These are phyloP conservation scores for Agaricales sp. DNA, from an alignment of 1,284 basidiomycete species.

Conservation along the genomic window DNA sequence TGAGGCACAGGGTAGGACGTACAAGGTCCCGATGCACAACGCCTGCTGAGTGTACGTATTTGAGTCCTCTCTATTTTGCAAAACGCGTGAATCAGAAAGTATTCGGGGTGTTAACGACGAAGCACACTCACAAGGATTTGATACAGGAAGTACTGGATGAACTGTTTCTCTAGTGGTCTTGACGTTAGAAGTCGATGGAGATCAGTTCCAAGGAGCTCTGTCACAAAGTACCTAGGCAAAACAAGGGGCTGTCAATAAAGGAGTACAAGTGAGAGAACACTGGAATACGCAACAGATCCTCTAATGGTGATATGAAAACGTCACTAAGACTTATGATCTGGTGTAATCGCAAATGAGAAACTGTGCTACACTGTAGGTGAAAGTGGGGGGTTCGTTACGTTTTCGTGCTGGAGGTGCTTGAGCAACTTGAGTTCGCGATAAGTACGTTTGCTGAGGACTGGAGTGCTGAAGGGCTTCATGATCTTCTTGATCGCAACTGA, in stretches of 20 bases:
- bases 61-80: conserved; percentile 88
- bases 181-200: conserved; percentile 95
- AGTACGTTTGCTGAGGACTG: conserved; percentile 95
- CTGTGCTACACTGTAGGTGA: too few relatives aligned
- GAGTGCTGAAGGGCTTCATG: conserved; percentile 97
- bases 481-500: conserved; percentile 99
- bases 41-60: conserved; percentile 99
- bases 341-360: conserved; percentile 2
- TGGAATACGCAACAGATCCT: conserved; percentile 76
- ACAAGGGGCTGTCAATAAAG: conserved; percentile 4
- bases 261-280: conserved; percentile 8
- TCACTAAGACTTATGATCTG: conserved; percentile 98
- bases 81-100: conserved; percentile 3
- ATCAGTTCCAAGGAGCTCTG: conserved; percentile 98
- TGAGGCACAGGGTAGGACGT: conserved; percentile 16
- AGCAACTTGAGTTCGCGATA: conserved; percentile 98
- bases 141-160: conserved; percentile 99
- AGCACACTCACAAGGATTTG: conserved; percentile 76
- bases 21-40: conserved; percentile 97
- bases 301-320: conserved; percentile 97
- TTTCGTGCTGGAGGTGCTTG: conserved; percentile 99
- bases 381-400: conserved; percentile 40
- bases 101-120: conserved; percentile 5
- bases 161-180: conserved; percentile 96
- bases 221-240: conserved; percentile 84